Conservation (phyloP, 1,284 basidiomycete genomes). For the Sanguinoderma infundibulare region DNA sequence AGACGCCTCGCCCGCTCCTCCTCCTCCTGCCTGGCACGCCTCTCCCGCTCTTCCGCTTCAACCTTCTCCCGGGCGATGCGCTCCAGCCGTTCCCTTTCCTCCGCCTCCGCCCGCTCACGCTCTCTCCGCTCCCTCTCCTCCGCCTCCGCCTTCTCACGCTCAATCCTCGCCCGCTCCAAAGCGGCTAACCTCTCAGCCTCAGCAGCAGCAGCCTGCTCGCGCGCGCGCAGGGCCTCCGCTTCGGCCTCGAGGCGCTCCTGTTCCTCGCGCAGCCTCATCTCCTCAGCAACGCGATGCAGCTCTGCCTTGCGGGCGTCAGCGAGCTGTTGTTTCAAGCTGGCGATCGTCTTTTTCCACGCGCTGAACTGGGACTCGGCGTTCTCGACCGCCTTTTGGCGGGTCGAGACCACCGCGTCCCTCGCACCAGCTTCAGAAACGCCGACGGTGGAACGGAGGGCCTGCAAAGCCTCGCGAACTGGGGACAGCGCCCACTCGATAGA, state of each 20-base stretch:
- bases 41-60: conserved; percentile 21
- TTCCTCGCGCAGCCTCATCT: conserved; percentile 40
- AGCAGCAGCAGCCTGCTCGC: conserved; percentile 21
- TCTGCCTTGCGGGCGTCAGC: conserved; percentile 37
- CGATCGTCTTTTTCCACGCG: conserved; percentile 51
- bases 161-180: conserved; percentile 30
- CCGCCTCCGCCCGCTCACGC: conserved; percentile 35
- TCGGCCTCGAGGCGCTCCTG: conserved; percentile 40
- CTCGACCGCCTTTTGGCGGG: conserved; percentile 51
- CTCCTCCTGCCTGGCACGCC: conserved; percentile 1
- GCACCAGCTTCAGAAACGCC: conserved; percentile 44
- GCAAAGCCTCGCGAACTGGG: conserved; percentile 53
- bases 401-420: conserved; percentile 48
- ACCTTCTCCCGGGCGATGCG: conserved; percentile 28
- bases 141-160: conserved; percentile 34
- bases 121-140: conserved; percentile 35
- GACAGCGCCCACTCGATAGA: conserved; percentile 52
- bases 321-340: conserved; percentile 39
- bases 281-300: conserved; percentile 36
- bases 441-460: conserved; percentile 51
- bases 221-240: conserved; percentile 20
- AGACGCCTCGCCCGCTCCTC: conserved; percentile 30
- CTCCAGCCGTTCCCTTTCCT: conserved; percentile 18
- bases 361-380: conserved; percentile 53
- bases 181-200: conserved; percentile 29